Percentiles rank a stretch among this genome's conserved stretches.
Evolutionary conservation across 2,329 filamentous ascomycete genomes (phyloP).

Genomic region (Rhynchosporium graminicola): DNA sequence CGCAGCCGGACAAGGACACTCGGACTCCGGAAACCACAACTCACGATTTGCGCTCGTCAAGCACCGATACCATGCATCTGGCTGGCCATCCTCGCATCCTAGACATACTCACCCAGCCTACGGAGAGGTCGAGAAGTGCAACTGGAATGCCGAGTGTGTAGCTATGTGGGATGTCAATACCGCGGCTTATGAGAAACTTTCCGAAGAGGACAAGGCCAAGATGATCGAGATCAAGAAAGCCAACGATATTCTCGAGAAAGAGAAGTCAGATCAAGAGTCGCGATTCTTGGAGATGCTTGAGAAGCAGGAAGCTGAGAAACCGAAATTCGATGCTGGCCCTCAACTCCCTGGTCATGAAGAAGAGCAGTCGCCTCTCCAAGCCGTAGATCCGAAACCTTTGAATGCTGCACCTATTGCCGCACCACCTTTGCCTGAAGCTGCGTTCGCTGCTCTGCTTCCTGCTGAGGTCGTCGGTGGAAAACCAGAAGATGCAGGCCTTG

Average conservation of each 20-base stretch:
- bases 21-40: slow-evolving; percentile 70
- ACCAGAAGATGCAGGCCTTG: not conserved
- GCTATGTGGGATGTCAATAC: slow-evolving; percentile 65
- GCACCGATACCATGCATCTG: slow-evolving; percentile 74
- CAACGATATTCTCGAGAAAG: slow-evolving; percentile 2
- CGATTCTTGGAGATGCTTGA: slow-evolving; percentile 17
- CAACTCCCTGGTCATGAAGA: slow-evolving; percentile 3
- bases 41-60: slow-evolving; percentile 66
- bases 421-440: slow-evolving; percentile 10
- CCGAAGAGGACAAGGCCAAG: slow-evolving; percentile 59
- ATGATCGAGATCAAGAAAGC: slow-evolving; percentile 35
- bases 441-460: slow-evolving; percentile 9
- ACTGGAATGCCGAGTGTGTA: slow-evolving; percentile 67
- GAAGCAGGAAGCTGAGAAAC: slow-evolving; percentile 16
- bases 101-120: slow-evolving; percentile 68
- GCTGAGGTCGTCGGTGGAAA: slow-evolving; percentile 8
- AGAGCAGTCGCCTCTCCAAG: slow-evolving; percentile 1
- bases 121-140: slow-evolving; percentile 70
- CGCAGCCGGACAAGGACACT: slow-evolving; percentile 72
- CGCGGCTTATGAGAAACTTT: slow-evolving; percentile 58
- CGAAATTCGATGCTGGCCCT: slow-evolving; percentile 9
- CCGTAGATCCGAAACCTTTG: not conserved
- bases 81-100: slow-evolving; percentile 68
- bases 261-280: slow-evolving; percentile 14
- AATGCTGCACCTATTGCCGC: slow-evolving; percentile 2